Conservation (phyloP, 768 basidiomycete genomes). For the Kwoniella bestiolae region DNA sequence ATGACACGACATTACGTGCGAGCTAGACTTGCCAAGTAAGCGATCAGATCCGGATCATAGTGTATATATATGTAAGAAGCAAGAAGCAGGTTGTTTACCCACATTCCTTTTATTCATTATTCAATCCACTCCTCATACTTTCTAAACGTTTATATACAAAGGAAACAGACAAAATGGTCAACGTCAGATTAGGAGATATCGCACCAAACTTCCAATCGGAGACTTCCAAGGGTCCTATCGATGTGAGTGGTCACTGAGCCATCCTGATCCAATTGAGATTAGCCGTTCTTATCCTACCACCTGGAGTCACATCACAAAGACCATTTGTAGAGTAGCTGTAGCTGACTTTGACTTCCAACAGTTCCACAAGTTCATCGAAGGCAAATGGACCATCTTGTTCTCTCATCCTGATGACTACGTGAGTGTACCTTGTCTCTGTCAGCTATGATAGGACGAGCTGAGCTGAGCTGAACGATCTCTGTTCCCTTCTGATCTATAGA, state of each 20-base stretch:
- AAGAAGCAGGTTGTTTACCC: too few relatives aligned
- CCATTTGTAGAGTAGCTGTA: too few relatives aligned
- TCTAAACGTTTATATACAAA: neutral
- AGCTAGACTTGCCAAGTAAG: neutral
- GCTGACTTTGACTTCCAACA: conserved; percentile 18
- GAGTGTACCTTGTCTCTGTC: too few relatives aligned
- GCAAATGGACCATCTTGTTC: conserved; percentile 88
- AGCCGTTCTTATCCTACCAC: too few relatives aligned
- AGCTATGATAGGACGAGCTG: neutral
- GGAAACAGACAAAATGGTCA: conserved; percentile 38
- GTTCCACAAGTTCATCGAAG: conserved; percentile 83
- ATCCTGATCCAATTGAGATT: too few relatives aligned
- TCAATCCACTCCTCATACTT: neutral
- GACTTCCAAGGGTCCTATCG: neutral
- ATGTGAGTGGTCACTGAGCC: neutral
- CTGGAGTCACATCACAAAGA: too few relatives aligned
- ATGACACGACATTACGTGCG: conserved; percentile 13
- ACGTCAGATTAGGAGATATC: conserved; percentile 59
- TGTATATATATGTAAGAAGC: neutral
- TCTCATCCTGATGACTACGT: conserved; percentile 75
- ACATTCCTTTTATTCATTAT: neutral
- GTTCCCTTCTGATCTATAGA: conserved; percentile 6
- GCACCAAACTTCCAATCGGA: conserved; percentile 63
- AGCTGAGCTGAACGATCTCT: conserved; percentile 54
- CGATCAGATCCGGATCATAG: neutral